Percentiles rank a stretch among this genome's conserved stretches.
Conservation (phyloP, 2,329 filamentous ascomycete genomes). For the Exophiala oligosperma region DNA sequence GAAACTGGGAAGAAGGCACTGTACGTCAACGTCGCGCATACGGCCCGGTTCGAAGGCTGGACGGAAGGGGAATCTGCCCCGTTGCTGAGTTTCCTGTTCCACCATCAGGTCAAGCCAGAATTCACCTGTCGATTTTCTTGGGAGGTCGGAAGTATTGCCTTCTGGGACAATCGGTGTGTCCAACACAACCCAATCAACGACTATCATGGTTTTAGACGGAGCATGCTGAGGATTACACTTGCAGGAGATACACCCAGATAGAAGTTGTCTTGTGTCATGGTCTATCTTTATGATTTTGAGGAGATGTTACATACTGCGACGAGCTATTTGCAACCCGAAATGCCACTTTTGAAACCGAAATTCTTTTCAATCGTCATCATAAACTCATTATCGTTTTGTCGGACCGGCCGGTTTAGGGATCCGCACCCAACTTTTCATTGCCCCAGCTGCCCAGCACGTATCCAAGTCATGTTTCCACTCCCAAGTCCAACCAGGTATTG, state of each 20-base stretch:
- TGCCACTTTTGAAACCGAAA: too few relatives aligned
- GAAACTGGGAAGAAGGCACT: slow-evolving; percentile 37
- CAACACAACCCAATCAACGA: slow-evolving; percentile 29
- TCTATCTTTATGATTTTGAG: not conserved
- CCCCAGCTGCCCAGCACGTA: not conserved
- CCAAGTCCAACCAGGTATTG: not conserved
- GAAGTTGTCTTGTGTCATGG: not conserved
- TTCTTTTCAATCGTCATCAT: too few relatives aligned
- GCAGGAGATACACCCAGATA: slow-evolving; percentile 24
- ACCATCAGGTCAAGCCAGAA: slow-evolving; percentile 28
- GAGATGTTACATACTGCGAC: not conserved
- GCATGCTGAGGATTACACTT: slow-evolving; percentile 26
- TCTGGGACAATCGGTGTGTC: slow-evolving; percentile 51
- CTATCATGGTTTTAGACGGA: slow-evolving; percentile 25
- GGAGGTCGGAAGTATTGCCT: slow-evolving; percentile 50
- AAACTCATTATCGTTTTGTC: not conserved
- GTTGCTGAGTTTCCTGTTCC: slow-evolving; percentile 29
- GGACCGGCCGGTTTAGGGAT: slow-evolving; percentile 1
- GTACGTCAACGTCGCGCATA: slow-evolving; percentile 38
- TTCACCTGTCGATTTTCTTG: slow-evolving; percentile 48
- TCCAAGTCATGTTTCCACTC: not conserved
- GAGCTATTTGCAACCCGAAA: too few relatives aligned
- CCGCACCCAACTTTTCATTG: not conserved
- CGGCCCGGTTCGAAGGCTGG: slow-evolving; percentile 32
- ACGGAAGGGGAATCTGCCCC: slow-evolving; percentile 31